Conservation (phyloP, 306 rosid species). For the Cicer judaicum region DNA sequence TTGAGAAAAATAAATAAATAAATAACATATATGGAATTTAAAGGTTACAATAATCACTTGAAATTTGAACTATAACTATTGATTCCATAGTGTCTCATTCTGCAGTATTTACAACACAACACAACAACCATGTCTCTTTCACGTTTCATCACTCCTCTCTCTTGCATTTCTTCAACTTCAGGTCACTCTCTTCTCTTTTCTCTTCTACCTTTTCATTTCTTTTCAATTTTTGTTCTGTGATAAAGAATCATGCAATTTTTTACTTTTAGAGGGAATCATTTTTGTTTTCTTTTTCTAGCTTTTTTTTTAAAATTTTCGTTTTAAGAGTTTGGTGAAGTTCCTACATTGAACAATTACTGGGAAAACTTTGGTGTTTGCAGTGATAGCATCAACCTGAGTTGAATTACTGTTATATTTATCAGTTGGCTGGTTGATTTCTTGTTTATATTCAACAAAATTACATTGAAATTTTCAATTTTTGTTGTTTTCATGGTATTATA, state of each 20-base stretch:
- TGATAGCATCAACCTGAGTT: background rate
- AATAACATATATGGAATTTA: background rate
- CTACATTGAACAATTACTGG: background rate
- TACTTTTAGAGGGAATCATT: background rate
- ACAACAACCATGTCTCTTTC: slow-evolving; percentile 47
- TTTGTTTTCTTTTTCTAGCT: no score
- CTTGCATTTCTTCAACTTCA: slow-evolving; percentile 44
- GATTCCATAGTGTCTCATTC: slow-evolving; percentile 10
- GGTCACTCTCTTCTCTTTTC: slow-evolving; percentile 31
- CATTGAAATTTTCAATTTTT: background rate
- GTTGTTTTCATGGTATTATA: background rate
- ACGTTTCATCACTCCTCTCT: slow-evolving; percentile 35
- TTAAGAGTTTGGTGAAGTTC: slow-evolving; percentile 7
- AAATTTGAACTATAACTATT: background rate
- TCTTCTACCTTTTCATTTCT: background rate
- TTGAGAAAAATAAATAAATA: background rate
- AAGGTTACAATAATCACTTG: background rate
- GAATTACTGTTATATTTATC: background rate
- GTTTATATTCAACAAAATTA: background rate
- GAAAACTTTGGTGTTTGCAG: slow-evolving; percentile 1
- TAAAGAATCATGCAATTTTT: slow-evolving; percentile 3
- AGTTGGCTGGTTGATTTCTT: background rate
- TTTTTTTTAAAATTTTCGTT: background rate
- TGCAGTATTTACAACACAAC: background rate
- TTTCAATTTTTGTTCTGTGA: background rate